These are phyloP conservation scores for Aspergillus luchuensis DNA, from an alignment of 2,329 filamentous ascomycete species.

Conservation along the genomic window DNA sequence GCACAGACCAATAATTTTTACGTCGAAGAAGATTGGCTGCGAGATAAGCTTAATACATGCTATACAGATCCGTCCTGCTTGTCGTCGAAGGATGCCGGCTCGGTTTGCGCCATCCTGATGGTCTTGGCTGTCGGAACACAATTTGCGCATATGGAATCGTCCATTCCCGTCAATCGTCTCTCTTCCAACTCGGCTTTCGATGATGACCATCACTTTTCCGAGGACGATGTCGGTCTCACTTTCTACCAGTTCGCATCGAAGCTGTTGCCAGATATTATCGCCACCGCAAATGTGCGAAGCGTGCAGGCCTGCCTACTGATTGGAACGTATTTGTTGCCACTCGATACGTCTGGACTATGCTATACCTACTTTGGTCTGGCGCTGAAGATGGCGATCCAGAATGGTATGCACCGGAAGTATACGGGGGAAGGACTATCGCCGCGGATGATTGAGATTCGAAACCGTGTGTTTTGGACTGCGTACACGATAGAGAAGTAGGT, in stretches of 20 bases:
- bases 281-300: conserved; percentile 58
- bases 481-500: conserved; percentile 59
- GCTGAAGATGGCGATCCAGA: conserved; percentile 60
- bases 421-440: conserved; percentile 51
- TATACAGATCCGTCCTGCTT: conserved; percentile 41
- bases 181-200: conserved; percentile 25
- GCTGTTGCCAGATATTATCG: conserved; percentile 59
- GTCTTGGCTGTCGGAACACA: conserved; percentile 48
- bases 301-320: conserved; percentile 61
- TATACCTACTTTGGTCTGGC: conserved; percentile 61
- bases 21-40: conserved; percentile 46
- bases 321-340: conserved; percentile 57
- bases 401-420: conserved; percentile 61
- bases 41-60: conserved; percentile 41
- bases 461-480: conserved; percentile 60
- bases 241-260: conserved; percentile 60
- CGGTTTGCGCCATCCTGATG: conserved; percentile 47
- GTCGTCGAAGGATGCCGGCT: conserved; percentile 42
- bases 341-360: conserved; percentile 59
- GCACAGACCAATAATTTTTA: conserved; percentile 49
- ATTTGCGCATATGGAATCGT: conserved; percentile 47
- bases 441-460: conserved; percentile 55
- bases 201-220: conserved; percentile 46
- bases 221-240: conserved; percentile 57
- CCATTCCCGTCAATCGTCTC: conserved; percentile 38